Percentiles rank a stretch among this genome's conserved stretches.
These are phyloP conservation scores for Spirogloea muscicola DNA, from an alignment of 139 green algal species.

Conservation along the genomic window DNA sequence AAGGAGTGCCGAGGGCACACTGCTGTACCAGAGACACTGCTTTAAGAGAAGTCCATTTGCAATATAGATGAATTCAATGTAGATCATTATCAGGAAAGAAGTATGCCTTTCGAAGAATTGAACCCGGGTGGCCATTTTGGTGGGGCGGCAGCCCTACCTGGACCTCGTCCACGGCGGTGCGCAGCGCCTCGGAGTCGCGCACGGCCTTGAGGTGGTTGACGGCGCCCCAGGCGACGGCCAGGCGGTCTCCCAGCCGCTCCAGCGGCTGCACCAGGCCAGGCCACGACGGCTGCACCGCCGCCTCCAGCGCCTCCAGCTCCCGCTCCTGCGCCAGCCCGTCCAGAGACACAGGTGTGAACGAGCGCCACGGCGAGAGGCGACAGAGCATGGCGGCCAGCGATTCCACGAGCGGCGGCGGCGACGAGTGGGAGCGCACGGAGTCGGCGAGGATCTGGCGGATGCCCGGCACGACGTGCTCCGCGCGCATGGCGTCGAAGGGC, in stretches of 20 bases:
- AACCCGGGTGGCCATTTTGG: too few species aligned
- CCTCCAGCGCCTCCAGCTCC: constrained; percentile 73
- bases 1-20: neutral
- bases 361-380: too few species aligned
- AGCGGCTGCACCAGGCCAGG: constrained; percentile 75
- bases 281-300: constrained; percentile 64
- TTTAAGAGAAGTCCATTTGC: neutral
- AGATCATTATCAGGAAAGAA: constrained; percentile 3
- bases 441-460: constrained; percentile 72
- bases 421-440: too few species aligned
- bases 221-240: constrained; percentile 79
- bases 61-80: neutral
- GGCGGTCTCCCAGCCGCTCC: constrained; percentile 76
- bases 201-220: constrained; percentile 94
- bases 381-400: too few species aligned
- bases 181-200: constrained; percentile 79
- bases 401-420: too few species aligned
- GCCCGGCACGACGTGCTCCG: constrained; percentile 86
- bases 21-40: neutral
- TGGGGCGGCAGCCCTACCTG: constrained; percentile 55
- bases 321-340: constrained; percentile 53
- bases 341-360: too few species aligned
- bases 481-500: constrained; percentile 71
- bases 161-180: constrained; percentile 86
- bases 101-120: too few species aligned